Conservation (phyloP, 148 eudicot genomes). For the Fallopia convolvulus region DNA sequence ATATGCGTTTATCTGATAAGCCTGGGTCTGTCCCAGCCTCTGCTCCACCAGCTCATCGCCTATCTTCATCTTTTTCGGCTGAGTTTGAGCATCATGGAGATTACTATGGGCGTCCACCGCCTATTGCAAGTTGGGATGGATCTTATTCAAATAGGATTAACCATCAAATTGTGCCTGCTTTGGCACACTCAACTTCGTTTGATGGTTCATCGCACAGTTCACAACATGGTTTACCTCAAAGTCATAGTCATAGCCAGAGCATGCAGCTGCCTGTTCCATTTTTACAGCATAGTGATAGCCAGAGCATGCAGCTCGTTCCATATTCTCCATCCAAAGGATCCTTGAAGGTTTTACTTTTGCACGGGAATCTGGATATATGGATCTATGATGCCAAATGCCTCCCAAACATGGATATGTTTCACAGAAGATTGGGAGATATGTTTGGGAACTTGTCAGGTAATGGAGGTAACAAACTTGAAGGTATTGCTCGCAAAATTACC, state of each 20-base stretch:
- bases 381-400: conserved; percentile 67
- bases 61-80: not conserved
- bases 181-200: conserved; percentile 16
- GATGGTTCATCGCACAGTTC: conserved; percentile 31
- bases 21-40: conserved; percentile 5
- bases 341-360: conserved; percentile 46
- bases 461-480: conserved; percentile 18
- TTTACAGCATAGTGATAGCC: conserved; percentile 12
- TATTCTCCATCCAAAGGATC: conserved; percentile 54
- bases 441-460: conserved; percentile 25
- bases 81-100: not conserved
- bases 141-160: conserved; percentile 11
- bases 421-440: conserved; percentile 36
- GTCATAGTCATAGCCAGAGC: conserved; percentile 22
- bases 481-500: conserved; percentile 27
- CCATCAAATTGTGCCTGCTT: not conserved
- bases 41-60: conserved; percentile 7
- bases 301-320: conserved; percentile 41
- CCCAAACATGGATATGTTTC: conserved; percentile 77
- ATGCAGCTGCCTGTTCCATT: not conserved
- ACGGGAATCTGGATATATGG: conserved; percentile 91
- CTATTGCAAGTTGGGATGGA: not conserved
- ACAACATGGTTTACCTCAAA: conserved; percentile 23
- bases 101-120: not conserved
- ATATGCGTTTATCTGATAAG: conserved; percentile 12